Evolutionary conservation across 129 eudicot genomes (phyloP), one percentile per base, ranked within the genome.

Genomic region (Arctium minus): DNA sequence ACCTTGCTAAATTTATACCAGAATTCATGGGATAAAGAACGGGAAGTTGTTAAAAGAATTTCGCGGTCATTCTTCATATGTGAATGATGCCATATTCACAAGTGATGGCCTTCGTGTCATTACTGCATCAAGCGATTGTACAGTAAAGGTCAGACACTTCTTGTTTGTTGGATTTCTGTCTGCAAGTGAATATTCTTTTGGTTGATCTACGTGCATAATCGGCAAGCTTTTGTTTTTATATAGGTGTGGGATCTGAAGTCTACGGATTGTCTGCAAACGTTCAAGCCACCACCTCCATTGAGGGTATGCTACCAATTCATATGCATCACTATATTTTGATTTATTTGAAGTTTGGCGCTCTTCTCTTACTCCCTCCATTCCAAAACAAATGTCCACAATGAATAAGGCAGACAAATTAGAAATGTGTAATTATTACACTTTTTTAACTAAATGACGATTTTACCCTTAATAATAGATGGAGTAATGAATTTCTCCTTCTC

Each of bases 61-160:
- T n/a, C 99, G 99, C 76, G 98, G 99, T 60, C 98, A 96, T 87
- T 27, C 92, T 70, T 96, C 99, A 12, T 93, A 93, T 86, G 99
- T 96, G 77, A 96, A 96, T 85, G 92, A 90, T 87, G 99, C 99
- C 85, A 92, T 92, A 68, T 92, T 96, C 80, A 91, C 98, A 30
- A 86, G 80, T 85, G 99, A 96, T 86, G 98, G 96, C 75, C 79
- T 91, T 81, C 94, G 97, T 40, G 73, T 94, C 40, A 94, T 94
- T 82, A 94, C 98, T 38, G 98, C 98, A 78, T 94, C 99, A 72
- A 96, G 98, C 81, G 98, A 94, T 84, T 90, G 98, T 91, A 91
- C 99, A 30, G 98, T 96, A 73, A 96, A 96, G 92, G 98, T 92
- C 64, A 79, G 92, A 73, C 32, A 38, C 22, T 48, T 80, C 74